A percentile compares a stretch with the other conserved stretches of the same genome.
Conservation (phyloP, 2,329 filamentous ascomycete genomes). For the Amesomyces nigricolor region DNA sequence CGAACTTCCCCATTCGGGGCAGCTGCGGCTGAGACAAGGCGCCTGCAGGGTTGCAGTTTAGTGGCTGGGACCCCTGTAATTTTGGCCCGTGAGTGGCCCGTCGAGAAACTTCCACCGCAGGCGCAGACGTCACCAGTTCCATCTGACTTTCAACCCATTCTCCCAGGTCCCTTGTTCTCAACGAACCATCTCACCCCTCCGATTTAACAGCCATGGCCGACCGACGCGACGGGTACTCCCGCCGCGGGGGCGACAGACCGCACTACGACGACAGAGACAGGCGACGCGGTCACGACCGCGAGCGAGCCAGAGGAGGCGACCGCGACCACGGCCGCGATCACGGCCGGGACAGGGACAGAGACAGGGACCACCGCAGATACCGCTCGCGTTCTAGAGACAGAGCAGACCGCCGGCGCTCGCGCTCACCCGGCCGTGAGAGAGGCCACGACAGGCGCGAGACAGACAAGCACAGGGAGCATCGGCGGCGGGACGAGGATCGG, state of each 20-base stretch:
- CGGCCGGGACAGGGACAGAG: conserved; percentile 30
- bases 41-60: neutral
- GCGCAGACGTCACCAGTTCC: too few species aligned
- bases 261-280: conserved; percentile 17
- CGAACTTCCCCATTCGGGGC: conserved; percentile 8
- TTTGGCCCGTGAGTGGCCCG: neutral
- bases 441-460: conserved; percentile 22
- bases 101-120: too few species aligned
- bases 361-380: conserved; percentile 18
- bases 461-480: conserved; percentile 7
- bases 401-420: conserved; percentile 18
- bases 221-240: conserved; percentile 17
- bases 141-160: too few species aligned
- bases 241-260: conserved; percentile 17
- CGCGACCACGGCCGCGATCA: conserved; percentile 6
- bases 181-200: neutral
- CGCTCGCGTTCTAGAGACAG: conserved; percentile 15
- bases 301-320: conserved; percentile 11
- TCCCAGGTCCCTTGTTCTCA: too few species aligned
- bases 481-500: conserved; percentile 7
- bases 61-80: conserved; percentile 3
- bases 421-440: conserved; percentile 19
- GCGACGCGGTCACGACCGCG: conserved; percentile 16
- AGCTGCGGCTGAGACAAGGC: conserved; percentile 17
- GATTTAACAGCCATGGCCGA: conserved; percentile 13